phyloP scores from a whole-genome alignment of 2,329 filamentous ascomycete genomes.

The Parastagonospora avenae region DNA sequence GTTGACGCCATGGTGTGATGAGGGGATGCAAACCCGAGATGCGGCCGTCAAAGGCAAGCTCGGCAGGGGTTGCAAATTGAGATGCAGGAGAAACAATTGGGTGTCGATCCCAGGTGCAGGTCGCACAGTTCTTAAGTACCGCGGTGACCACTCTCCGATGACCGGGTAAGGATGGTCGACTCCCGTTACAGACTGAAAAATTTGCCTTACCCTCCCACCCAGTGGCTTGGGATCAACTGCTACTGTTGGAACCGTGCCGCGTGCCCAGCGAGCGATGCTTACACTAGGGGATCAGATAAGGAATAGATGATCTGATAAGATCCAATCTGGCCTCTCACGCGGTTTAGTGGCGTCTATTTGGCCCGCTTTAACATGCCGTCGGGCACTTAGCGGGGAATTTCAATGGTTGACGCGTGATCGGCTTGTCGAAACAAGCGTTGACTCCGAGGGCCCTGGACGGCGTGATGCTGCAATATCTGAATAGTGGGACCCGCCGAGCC shows the following conservation, averaged over 20 bases:
- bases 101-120: constrained; percentile 14
- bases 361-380: constrained; percentile 10
- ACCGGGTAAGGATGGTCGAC: constrained; percentile 26
- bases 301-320: constrained; percentile 39
- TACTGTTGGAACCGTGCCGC: constrained; percentile 16
- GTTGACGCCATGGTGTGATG: constrained; percentile 15
- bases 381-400: constrained; percentile 18
- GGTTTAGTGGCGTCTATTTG: constrained; percentile 7
- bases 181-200: constrained; percentile 20
- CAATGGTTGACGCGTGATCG: constrained; percentile 10
- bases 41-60: constrained; percentile 13
- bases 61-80: constrained; percentile 11
- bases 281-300: constrained; percentile 39
- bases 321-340: constrained; percentile 19
- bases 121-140: constrained; percentile 22
- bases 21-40: constrained; percentile 7
- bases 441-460: constrained; percentile 11
- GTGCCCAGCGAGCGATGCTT: constrained; percentile 18
- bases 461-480: constrained; percentile 4
- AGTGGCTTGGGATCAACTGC: constrained; percentile 27
- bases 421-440: constrained; percentile 15
- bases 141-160: constrained; percentile 21
- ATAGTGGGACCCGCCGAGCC: constrained; percentile 3
- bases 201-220: constrained; percentile 23
- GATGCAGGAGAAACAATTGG: constrained; percentile 7